These are phyloP conservation scores for Paecilomyces sp. DNA, from an alignment of 2,329 filamentous ascomycete genomes.

Conservation along the genomic window DNA sequence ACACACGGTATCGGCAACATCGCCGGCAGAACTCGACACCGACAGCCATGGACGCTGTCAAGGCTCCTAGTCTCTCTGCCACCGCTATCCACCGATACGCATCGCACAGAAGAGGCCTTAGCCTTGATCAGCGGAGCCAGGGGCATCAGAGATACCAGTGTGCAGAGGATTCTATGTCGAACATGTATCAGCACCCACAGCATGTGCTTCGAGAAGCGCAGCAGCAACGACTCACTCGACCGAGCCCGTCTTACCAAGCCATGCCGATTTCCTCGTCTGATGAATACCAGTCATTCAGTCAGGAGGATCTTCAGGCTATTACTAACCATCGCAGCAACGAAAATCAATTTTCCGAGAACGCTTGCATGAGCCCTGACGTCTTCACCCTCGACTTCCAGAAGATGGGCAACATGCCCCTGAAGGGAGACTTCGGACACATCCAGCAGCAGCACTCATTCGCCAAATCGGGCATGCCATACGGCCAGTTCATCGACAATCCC, in stretches of 20 bases:
- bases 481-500: conserved; percentile 15
- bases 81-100: conserved; percentile 45
- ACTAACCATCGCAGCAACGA: conserved; percentile 29
- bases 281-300: conserved; percentile 21
- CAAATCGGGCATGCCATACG: conserved; percentile 11
- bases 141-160: conserved; percentile 41
- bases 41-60: conserved; percentile 66
- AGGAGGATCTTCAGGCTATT: conserved; percentile 23
- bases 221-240: conserved; percentile 76
- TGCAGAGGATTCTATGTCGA: conserved; percentile 50
- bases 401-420: conserved; percentile 13
- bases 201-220: conserved; percentile 85
- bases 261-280: conserved; percentile 15
- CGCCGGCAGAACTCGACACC: conserved; percentile 84
- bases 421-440: conserved; percentile 18
- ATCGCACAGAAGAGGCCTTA: conserved; percentile 74
- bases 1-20: conserved; percentile 68
- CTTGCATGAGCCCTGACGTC: conserved; percentile 14
- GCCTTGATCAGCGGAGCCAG: conserved; percentile 65
- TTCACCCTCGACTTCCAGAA: conserved; percentile 10
- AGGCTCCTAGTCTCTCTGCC: conserved; percentile 59
- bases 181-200: conserved; percentile 57
- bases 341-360: conserved; percentile 18
- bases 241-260: conserved; percentile 50
- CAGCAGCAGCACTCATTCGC: conserved; percentile 23